Conservation (phyloP, 108 stramenopile species). For the Chaetoceros tenuissimus region DNA sequence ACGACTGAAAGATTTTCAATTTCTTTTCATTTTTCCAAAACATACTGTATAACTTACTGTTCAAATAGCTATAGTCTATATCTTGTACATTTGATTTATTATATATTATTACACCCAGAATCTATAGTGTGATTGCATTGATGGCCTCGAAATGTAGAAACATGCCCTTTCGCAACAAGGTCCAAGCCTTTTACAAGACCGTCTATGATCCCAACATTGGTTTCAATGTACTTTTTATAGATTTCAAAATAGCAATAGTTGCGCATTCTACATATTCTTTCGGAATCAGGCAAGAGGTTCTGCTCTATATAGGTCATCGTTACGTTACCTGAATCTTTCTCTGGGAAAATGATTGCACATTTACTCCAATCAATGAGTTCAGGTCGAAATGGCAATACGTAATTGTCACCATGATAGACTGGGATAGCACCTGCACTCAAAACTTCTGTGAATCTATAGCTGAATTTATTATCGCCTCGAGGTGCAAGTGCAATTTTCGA, state of each 20-base stretch:
- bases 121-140: no score
- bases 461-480: conserved; percentile 37
- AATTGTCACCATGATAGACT: conserved; percentile 23
- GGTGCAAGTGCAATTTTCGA: conserved; percentile 20
- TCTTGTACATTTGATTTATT: no score
- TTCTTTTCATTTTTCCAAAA: no score
- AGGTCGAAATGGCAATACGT: conserved; percentile 23
- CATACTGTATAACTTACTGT: no score
- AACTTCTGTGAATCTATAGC: conserved; percentile 33
- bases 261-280: conserved; percentile 12
- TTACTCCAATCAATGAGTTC: conserved; percentile 23
- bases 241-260: conserved; percentile 17
- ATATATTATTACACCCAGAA: no score
- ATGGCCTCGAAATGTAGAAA: no score
- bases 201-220: not conserved
- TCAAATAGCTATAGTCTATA: no score
- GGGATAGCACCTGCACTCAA: conserved; percentile 35
- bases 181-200: no score
- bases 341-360: conserved; percentile 21
- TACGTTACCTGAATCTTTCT: conserved; percentile 7
- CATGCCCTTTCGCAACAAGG: no score
- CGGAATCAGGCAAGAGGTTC: conserved; percentile 10
- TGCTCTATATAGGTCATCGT: conserved; percentile 10
- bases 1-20: no score
- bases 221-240: conserved; percentile 12